These are phyloP conservation scores for Physcomitrium patens DNA, from an alignment of 225 moss, liverwort and hornwort species.

Conservation along the genomic window DNA sequence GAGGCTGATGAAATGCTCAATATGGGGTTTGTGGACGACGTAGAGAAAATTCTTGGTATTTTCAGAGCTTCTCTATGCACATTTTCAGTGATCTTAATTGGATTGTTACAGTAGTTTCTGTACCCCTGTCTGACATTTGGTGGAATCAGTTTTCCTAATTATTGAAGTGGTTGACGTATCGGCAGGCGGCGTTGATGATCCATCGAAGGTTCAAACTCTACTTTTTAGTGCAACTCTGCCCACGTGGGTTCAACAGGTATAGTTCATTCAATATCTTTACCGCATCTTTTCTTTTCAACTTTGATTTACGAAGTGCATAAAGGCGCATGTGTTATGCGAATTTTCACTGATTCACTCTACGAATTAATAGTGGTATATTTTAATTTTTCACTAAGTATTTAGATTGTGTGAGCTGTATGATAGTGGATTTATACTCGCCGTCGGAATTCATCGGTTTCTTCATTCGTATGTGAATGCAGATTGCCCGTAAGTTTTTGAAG, in stretches of 20 bases:
- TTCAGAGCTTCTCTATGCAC: background rate
- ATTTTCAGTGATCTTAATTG: too few species aligned
- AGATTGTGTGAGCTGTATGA: background rate
- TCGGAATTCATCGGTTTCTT: too few species aligned
- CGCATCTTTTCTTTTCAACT: background rate
- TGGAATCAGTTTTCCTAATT: background rate
- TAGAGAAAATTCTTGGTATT: slow-evolving; percentile 62
- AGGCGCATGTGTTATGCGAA: too few species aligned
- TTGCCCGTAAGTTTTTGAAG: slow-evolving; percentile 83
- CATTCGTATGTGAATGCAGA: slow-evolving; percentile 29
- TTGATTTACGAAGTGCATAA: background rate
- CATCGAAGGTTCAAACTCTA: slow-evolving; percentile 74
- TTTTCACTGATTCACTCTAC: too few species aligned
- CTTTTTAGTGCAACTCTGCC: slow-evolving; percentile 97
- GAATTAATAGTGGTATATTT: too few species aligned
- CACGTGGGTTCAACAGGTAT: slow-evolving; percentile 80
- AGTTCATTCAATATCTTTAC: background rate
- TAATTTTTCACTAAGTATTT: background rate
- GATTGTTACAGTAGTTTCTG: too few species aligned
- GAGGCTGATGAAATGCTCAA: slow-evolving; percentile 83
- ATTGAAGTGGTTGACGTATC: background rate
- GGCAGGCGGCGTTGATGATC: slow-evolving; percentile 79
- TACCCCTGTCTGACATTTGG: too few species aligned
- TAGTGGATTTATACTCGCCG: too few species aligned
- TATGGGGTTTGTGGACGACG: slow-evolving; percentile 80